Evolutionary conservation across 805 yeast genomes (phyloP), one percentile per base, ranked within the genome.

Genomic region (Yarrowia bubula): DNA sequence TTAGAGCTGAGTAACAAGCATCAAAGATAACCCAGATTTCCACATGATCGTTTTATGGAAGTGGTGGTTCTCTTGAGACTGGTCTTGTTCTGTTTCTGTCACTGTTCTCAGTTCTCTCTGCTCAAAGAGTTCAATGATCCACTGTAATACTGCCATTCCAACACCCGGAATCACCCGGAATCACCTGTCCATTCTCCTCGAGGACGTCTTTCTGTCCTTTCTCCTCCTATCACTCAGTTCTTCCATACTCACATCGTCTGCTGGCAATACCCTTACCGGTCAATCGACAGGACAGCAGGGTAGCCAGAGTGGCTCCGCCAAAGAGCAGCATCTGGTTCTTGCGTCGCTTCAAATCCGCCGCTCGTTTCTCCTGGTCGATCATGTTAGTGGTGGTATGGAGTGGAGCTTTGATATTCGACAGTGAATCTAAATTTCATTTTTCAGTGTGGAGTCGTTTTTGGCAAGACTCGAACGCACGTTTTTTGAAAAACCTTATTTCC

Each of bases 231-330:
- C 22, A 5, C 3, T 6, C 47, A 3, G 15, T 15, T 14, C n/a
- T 43, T 22, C 17, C 43, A 37, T 48, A 65, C 72, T 48, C 68
- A 71, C 72, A 91, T 75, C 88, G 86, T 70, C 97, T 81, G 28
- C 87, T 77, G 42, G 85, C 78, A 4, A 93, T 86, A 17, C 95
- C 88, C 71, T 89, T 82, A 74, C 86, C 86, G 15, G 96, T 92
- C 53, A 88, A 74, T 69, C 93, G 79, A 10, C 95, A 85, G 11
- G 91, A 86, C 64, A 86, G 75, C 48, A 92, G 81, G 0, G 96
- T 87, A 31, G 86, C 79, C 1, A 87, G 83, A 0, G 96, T 88
- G 14, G 92, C 85, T 1, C 87, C 86, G 68, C 87, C 82, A 73
- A 91, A 90, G 22, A 84, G 75, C 37, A 87, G 77, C 87, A 88